These are phyloP conservation scores for Chrysanthemum seticuspe DNA, from an alignment of 129 eudicot species.

Conservation along the genomic window DNA sequence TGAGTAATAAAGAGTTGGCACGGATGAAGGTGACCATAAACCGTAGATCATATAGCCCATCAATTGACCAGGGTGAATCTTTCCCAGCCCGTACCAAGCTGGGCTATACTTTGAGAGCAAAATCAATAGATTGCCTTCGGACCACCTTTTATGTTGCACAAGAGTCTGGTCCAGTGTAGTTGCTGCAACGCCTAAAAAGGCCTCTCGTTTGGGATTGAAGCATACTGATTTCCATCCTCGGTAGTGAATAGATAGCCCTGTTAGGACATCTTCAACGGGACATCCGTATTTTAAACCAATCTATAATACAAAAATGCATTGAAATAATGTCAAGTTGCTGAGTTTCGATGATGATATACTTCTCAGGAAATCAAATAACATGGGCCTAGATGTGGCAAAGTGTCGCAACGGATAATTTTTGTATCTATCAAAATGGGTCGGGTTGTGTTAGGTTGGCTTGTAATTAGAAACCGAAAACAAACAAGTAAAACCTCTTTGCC, in stretches of 20 bases:
- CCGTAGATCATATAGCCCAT: conserved; percentile 55
- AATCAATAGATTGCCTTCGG: conserved; percentile 72
- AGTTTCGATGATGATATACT: neutral
- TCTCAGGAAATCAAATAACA: neutral
- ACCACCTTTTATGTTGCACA: conserved; percentile 86
- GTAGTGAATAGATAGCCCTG: conserved; percentile 76
- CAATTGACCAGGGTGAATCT: conserved; percentile 46
- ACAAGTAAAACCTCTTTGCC: conserved; percentile 63
- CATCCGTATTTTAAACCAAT: conserved; percentile 79
- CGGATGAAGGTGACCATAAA: conserved; percentile 67
- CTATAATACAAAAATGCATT: conserved; percentile 29
- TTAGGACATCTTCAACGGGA: conserved; percentile 79
- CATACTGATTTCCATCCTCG: conserved; percentile 82
- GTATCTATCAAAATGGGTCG: neutral
- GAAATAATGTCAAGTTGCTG: neutral
- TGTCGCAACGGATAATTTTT: no score
- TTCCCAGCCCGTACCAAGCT: conserved; percentile 58
- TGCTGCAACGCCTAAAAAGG: conserved; percentile 63
- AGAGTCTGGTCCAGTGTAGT: conserved; percentile 62
- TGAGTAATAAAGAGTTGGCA: conserved; percentile 59
- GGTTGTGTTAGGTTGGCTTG: no score
- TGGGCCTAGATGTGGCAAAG: neutral
- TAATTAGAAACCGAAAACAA: neutral
- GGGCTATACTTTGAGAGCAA: conserved; percentile 73
- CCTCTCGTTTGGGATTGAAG: conserved; percentile 53